Percentiles rank a stretch among this genome's conserved stretches.
phyloP scores from a whole-genome alignment of 345 rosid genomes.

The Citrus medica region DNA sequence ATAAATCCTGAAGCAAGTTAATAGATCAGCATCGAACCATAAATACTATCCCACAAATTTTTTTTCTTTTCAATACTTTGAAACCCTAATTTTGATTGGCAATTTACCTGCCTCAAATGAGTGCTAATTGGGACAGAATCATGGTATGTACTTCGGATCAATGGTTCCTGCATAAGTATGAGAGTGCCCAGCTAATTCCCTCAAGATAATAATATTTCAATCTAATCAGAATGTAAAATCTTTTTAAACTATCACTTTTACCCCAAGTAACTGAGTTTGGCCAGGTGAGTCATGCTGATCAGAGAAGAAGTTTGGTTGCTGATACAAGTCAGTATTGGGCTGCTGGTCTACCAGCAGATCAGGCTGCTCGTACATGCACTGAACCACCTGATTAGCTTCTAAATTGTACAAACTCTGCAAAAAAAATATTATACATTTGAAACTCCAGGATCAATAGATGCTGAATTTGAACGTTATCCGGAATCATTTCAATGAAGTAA shows the following conservation, averaged over 20 bases:
- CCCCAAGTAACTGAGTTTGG: slow-evolving; percentile 28
- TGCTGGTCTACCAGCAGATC: slow-evolving; percentile 22
- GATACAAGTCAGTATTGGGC: slow-evolving; percentile 21
- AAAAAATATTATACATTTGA: neutral
- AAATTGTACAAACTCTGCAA: slow-evolving; percentile 28
- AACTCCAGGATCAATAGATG: neutral
- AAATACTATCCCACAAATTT: neutral
- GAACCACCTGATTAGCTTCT: slow-evolving; percentile 25
- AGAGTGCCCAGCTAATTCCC: neutral
- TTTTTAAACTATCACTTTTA: neutral
- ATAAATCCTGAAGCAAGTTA: neutral
- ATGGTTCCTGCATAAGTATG: slow-evolving; percentile 21
- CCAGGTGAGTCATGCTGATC: slow-evolving; percentile 19
- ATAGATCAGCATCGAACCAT: neutral
- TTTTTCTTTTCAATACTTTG: neutral
- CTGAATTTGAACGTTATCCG: neutral
- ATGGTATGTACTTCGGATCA: slow-evolving; percentile 9
- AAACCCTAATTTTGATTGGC: neutral
- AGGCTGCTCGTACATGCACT: slow-evolving; percentile 22
- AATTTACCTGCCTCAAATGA: slow-evolving; percentile 21
- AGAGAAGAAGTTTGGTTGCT: slow-evolving; percentile 23
- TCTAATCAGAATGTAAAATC: neutral
- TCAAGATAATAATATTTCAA: neutral
- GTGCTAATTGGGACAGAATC: slow-evolving; percentile 10
- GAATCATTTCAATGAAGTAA: neutral